These are phyloP conservation scores for Cinnamomum chago DNA, from an alignment of 164 flowering plant genomes.

Conservation along the genomic window DNA sequence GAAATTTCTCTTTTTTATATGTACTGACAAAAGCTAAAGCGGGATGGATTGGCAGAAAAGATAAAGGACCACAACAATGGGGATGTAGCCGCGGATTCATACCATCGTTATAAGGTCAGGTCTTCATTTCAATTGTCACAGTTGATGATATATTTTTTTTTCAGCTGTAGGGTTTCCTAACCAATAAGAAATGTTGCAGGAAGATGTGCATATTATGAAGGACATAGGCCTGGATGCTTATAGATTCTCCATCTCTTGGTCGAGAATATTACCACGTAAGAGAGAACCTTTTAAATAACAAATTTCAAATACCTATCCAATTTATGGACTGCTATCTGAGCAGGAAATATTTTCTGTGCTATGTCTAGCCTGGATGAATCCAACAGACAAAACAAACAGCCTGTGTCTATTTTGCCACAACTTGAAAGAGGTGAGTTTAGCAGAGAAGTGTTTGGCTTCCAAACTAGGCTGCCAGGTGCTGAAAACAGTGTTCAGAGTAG, in stretches of 20 bases:
- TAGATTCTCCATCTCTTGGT: conserved; percentile 78
- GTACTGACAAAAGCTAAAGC: neutral
- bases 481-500: conserved; percentile 9
- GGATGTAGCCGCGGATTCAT: conserved; percentile 32
- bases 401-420: conserved; percentile 17
- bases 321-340: neutral
- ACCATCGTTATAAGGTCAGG: conserved; percentile 39
- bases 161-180: too few relatives aligned
- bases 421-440: conserved; percentile 21
- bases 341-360: conserved; percentile 6
- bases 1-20: neutral
- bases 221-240: conserved; percentile 51
- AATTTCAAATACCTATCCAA: too few relatives aligned
- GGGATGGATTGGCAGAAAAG: conserved; percentile 19
- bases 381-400: conserved; percentile 12
- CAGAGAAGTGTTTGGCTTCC: conserved; percentile 9
- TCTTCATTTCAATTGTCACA: neutral
- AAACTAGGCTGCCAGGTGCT: neutral
- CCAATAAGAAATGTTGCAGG: conserved; percentile 28
- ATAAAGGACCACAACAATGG: conserved; percentile 31
- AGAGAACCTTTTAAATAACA: neutral
- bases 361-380: conserved; percentile 19
- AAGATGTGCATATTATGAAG: conserved; percentile 56
- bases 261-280: conserved; percentile 60
- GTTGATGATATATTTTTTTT: neutral